A percentile compares a stretch with the other conserved stretches of the same genome.
Conservation (phyloP, 164 flowering plant genomes). For the Berberis thunbergii region DNA sequence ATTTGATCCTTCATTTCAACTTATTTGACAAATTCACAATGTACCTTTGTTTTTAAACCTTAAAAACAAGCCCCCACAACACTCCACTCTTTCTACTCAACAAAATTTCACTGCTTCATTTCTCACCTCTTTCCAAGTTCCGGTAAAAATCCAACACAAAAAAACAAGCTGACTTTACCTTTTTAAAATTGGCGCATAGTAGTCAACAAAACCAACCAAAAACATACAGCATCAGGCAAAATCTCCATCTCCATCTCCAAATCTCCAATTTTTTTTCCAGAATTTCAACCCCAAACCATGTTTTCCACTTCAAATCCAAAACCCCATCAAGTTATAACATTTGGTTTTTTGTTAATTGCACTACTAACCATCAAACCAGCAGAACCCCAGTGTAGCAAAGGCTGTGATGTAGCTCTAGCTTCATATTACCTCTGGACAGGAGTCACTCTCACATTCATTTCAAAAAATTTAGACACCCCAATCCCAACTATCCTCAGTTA, state of each 20-base stretch:
- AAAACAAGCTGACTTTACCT: not conserved
- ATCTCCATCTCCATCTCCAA: too few species aligned
- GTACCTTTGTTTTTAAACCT: not conserved
- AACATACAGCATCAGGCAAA: too few species aligned
- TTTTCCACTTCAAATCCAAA: too few species aligned
- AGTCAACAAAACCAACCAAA: too few species aligned
- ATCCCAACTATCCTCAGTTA: conserved; percentile 6
- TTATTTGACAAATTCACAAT: not conserved
- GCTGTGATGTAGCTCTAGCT: conserved; percentile 16
- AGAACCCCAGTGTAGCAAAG: conserved; percentile 10
- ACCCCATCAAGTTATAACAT: not conserved
- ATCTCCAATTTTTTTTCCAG: too few species aligned
- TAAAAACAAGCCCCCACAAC: not conserved
- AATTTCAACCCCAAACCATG: too few species aligned
- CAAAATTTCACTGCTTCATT: too few species aligned
- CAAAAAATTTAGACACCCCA: not conserved
- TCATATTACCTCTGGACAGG: conserved; percentile 12
- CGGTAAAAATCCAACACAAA: not conserved
- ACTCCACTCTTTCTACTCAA: not conserved
- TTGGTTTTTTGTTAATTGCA: not conserved
- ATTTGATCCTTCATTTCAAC: not conserved
- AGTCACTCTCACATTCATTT: conserved; percentile 15
- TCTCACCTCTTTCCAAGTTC: too few species aligned
- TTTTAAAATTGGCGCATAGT: too few species aligned
- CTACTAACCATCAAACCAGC: not conserved